Evolutionary conservation across 495 filamentous ascomycete genomes (phyloP).

Genomic region (Penicillium robsamsonii): DNA sequence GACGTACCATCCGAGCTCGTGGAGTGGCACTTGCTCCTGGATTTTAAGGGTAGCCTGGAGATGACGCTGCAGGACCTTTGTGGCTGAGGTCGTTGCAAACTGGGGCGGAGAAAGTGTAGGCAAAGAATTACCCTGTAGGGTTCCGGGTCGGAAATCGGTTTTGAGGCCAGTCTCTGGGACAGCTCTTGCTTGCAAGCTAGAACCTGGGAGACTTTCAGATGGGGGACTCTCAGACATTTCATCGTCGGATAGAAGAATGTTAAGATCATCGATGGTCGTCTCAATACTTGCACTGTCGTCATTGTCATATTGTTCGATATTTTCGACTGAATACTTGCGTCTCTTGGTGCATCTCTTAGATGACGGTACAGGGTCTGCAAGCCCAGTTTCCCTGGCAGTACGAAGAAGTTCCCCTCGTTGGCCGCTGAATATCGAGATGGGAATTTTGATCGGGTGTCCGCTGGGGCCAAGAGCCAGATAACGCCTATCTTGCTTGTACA

Average conservation of each 20-base stretch:
- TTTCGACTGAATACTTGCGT: constrained; percentile 1
- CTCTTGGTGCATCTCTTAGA: constrained; percentile 15
- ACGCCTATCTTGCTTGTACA: constrained; percentile 56
- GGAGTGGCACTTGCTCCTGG: constrained; percentile 60
- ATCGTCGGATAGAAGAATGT: constrained; percentile 20
- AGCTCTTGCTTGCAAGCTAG: neutral
- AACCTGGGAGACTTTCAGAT: neutral
- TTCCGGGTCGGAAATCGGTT: constrained; percentile 68
- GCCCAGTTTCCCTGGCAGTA: neutral
- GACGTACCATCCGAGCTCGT: constrained; percentile 85
- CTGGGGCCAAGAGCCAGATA: constrained; percentile 41
- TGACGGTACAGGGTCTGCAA: neutral
- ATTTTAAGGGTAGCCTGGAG: constrained; percentile 58
- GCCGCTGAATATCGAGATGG: constrained; percentile 48
- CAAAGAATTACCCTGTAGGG: constrained; percentile 54
- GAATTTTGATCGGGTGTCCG: constrained; percentile 42
- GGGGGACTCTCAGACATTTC: neutral
- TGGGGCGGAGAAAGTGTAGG: constrained; percentile 60
- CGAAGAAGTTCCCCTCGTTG: constrained; percentile 23
- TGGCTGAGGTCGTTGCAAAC: constrained; percentile 66
- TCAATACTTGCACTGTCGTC: constrained; percentile 15
- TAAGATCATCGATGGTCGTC: constrained; percentile 29
- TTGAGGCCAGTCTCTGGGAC: constrained; percentile 1
- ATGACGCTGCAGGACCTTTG: constrained; percentile 60
- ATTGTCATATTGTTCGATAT: constrained; percentile 2